Percentiles rank a stretch among this genome's conserved stretches.
Evolutionary conservation across 2,329 filamentous ascomycete genomes (phyloP).

Genomic region (Sclerotinia trifoliorum): DNA sequence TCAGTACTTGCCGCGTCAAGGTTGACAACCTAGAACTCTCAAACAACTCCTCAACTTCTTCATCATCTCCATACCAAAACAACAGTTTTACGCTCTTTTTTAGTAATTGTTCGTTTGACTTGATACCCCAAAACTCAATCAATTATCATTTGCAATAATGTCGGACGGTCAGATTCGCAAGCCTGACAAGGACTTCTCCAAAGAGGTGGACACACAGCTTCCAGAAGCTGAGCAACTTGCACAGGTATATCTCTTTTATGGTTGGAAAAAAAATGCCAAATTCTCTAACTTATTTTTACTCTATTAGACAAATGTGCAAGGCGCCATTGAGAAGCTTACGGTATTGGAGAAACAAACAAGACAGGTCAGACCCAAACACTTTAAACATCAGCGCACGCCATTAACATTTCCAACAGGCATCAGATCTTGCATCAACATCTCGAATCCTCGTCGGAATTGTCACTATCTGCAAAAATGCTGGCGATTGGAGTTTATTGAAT

Average conservation of each 20-base stretch:
- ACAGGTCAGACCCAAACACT: conserved; percentile 60
- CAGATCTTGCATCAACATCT: conserved; percentile 93
- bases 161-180: conserved; percentile 41
- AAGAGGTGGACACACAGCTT: conserved; percentile 89
- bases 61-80: conserved; percentile 11
- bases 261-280: background rate
- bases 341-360: conserved; percentile 93
- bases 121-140: conserved; percentile 2
- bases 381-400: conserved; percentile 22
- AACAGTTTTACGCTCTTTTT: background rate
- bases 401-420: conserved; percentile 61
- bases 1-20: conserved; percentile 23
- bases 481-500: conserved; percentile 92
- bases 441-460: conserved; percentile 84
- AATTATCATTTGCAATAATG: conserved; percentile 33
- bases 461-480: conserved; percentile 88
- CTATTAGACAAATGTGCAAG: conserved; percentile 70
- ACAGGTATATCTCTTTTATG: conserved; percentile 56
- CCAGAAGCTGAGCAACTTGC: conserved; percentile 88
- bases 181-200: conserved; percentile 97
- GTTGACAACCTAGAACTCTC: conserved; percentile 22
- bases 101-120: background rate
- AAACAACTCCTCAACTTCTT: conserved; percentile 12
- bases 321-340: conserved; percentile 89
- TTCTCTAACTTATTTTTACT: conserved; percentile 30